Conservation (phyloP, 495 filamentous ascomycete species). For the Neurospora terricola region DNA sequence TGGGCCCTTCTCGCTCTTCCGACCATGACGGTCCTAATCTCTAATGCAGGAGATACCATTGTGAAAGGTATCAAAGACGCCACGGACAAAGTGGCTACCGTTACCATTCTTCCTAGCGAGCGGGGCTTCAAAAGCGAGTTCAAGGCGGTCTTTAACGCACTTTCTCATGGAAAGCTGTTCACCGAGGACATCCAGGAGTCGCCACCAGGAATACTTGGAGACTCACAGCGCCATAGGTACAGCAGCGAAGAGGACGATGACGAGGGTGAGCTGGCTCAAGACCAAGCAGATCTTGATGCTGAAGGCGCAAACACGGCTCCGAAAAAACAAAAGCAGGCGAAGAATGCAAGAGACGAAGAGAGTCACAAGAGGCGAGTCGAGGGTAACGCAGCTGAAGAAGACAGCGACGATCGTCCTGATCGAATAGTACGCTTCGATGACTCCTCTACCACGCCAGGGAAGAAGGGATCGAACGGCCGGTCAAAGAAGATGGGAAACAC, state of each 20-base stretch:
- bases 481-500: not conserved
- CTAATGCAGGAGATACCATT: constrained; percentile 71
- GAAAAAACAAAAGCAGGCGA: constrained; percentile 1
- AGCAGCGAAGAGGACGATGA: constrained; percentile 11
- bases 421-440: not conserved
- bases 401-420: not conserved
- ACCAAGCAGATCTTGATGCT: constrained; percentile 10
- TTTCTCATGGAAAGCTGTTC: constrained; percentile 31
- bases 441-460: not conserved
- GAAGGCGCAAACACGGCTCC: constrained; percentile 5
- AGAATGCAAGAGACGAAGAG: constrained; percentile 15
- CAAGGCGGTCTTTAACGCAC: constrained; percentile 21
- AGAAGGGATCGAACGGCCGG: not conserved
- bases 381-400: constrained; percentile 9
- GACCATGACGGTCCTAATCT: constrained; percentile 73
- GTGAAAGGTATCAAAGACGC: constrained; percentile 58
- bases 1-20: constrained; percentile 83
- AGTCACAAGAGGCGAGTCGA: not conserved
- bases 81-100: constrained; percentile 58
- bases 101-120: constrained; percentile 71
- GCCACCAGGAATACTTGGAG: constrained; percentile 36
- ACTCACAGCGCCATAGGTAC: constrained; percentile 12
- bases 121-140: constrained; percentile 33
- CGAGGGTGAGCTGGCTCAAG: constrained; percentile 7
- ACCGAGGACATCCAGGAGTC: constrained; percentile 19